Evolutionary conservation across 257 asterid genomes (phyloP), one percentile per base, ranked within the genome.

Genomic region (Nyctanthes arbortristis): DNA sequence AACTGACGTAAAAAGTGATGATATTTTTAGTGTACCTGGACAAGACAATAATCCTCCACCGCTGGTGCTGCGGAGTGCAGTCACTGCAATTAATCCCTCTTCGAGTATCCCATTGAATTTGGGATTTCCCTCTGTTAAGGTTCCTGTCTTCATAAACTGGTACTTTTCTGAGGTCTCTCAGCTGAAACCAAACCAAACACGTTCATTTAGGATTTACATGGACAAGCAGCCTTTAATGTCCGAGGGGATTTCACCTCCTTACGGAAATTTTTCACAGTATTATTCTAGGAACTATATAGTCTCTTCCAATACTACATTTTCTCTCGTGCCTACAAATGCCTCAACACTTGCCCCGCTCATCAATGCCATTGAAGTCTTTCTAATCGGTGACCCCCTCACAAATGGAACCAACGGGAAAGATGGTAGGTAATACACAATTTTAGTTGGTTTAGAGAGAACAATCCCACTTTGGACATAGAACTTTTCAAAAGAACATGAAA

Each of bases 281-380:
- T 58, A 1, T 31, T 5, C 22, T 29, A 36, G 52, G 25, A 79
- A 85, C 69, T 0, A 58, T 1, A 65, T 75, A 0, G 81, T 66
- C 18, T 47, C 83, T 2, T 29, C 84, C 1, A 60, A 70, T 28
- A 82, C 85, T 0, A 56, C 56, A 5, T 63, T 89, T 52, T 63
- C 75, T 12, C 45, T 89, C 10, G 84, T 78, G 4, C 66, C 90
- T 3, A 63, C 80, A 0, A 22, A 68, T 8, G 75, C 3, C 70
- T 80, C 96, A 1, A 84, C 90, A 4, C 88, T 89, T 37, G 86
- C 90, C 4, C 92, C 96, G 4, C 79, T 89, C 59, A 80, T 89
- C 75, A 89, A 83, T 34, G 94, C 86, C 54, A 8, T 84, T 84
- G 96, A 85, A 71, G 49, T 83, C 3, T 87, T 76, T 57, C 4